phyloP scores from a whole-genome alignment of 139 green algal species.

The Micromonas pusilla region DNA sequence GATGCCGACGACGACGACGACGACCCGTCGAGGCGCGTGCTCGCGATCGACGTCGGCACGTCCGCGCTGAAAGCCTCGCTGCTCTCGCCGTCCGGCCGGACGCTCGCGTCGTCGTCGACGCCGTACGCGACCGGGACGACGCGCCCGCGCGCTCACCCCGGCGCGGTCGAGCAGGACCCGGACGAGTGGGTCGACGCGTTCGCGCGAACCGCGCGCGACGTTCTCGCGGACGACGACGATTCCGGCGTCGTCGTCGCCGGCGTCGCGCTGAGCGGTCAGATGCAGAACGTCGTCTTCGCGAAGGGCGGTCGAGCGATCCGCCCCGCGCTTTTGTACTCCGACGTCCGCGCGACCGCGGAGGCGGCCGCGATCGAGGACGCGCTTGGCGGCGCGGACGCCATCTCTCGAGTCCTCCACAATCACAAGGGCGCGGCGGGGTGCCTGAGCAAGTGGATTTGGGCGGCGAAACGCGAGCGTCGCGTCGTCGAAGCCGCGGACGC shows the following conservation, averaged over 20 bases:
- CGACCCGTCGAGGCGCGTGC: too few relatives aligned
- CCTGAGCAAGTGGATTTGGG: not conserved
- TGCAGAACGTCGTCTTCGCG: not conserved
- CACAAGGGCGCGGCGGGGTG: not conserved
- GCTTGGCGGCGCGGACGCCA: not conserved
- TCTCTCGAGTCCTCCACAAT: not conserved
- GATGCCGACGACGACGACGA: too few relatives aligned
- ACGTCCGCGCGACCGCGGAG: not conserved
- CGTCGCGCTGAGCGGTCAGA: not conserved
- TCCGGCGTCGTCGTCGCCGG: not conserved
- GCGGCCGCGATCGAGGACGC: not conserved
- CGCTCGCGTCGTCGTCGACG: not conserved
- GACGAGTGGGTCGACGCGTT: conserved; percentile 4
- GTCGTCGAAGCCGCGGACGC: not conserved
- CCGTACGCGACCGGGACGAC: not conserved
- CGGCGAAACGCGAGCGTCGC: not conserved
- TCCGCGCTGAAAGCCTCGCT: not conserved
- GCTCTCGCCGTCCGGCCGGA: not conserved
- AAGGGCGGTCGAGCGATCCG: not conserved
- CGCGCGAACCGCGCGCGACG: not conserved
- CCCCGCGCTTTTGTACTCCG: not conserved
- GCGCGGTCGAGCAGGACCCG: conserved; percentile 1
- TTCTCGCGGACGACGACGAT: not conserved
- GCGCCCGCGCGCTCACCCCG: not conserved
- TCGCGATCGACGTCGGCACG: not conserved